Evolutionary conservation across 768 basidiomycete species (phyloP).

Genomic region (Vararia minispora): DNA sequence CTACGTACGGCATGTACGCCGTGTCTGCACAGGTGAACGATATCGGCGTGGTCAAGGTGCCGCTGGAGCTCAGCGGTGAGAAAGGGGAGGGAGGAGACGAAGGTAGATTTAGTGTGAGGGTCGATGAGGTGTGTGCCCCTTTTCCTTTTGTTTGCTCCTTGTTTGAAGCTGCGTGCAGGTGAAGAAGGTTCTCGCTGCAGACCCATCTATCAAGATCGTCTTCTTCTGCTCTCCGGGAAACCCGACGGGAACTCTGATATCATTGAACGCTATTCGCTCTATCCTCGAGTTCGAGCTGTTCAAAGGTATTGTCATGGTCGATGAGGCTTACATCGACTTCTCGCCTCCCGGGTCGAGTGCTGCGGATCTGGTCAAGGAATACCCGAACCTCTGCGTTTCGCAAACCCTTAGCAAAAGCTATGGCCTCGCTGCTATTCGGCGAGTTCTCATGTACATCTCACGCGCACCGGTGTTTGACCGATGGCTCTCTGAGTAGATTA

Average conservation of each 20-base stretch:
- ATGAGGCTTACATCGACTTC: constrained; percentile 98
- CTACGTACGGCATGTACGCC: constrained; percentile 96
- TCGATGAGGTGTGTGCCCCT: constrained; percentile 50
- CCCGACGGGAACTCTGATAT: constrained; percentile 83
- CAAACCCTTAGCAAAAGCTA: constrained; percentile 97
- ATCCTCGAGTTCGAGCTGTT: constrained; percentile 72
- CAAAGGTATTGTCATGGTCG: constrained; percentile 87
- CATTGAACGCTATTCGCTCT: constrained; percentile 53
- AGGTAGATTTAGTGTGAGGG: constrained; percentile 62
- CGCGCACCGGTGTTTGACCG: neutral
- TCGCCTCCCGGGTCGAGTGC: constrained; percentile 52
- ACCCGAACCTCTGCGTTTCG: constrained; percentile 85
- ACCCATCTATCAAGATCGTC: constrained; percentile 79
- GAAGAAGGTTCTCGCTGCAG: constrained; percentile 52
- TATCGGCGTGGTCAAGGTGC: constrained; percentile 67
- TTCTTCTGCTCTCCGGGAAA: constrained; percentile 98
- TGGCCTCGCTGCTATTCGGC: constrained; percentile 93
- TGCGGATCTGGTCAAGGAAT: constrained; percentile 61
- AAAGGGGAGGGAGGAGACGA: constrained; percentile 63
- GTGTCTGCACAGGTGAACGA: constrained; percentile 97
- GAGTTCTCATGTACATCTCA: constrained; percentile 16
- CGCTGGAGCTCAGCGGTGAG: constrained; percentile 45
- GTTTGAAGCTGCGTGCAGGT: constrained; percentile 37
- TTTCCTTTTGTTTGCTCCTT: neutral
- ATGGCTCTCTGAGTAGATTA: constrained; percentile 37